phyloP scores from a whole-genome alignment of 108 stramenopile species.

The Asterionellopsis glacialis region DNA sequence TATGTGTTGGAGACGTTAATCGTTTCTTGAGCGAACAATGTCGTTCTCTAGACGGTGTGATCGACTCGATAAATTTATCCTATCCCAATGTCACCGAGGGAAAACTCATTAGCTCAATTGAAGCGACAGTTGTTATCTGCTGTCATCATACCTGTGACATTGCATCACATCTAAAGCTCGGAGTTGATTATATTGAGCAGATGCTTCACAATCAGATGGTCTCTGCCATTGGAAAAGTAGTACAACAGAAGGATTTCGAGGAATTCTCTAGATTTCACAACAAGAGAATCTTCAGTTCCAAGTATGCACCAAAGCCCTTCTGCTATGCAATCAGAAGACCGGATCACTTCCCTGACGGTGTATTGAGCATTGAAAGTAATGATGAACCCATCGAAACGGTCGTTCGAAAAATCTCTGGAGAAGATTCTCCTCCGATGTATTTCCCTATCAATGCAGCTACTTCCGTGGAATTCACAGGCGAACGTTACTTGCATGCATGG shows the following conservation, averaged over 20 bases:
- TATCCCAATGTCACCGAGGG: conserved; percentile 9
- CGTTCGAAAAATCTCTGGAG: conserved; percentile 15
- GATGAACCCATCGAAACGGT: conserved; percentile 41
- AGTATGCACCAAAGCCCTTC: conserved; percentile 54
- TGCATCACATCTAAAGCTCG: not conserved
- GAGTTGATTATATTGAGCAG: conserved; percentile 50
- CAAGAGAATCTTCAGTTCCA: conserved; percentile 29
- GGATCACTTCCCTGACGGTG: conserved; percentile 58
- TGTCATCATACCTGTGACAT: conserved; percentile 19
- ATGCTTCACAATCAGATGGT: conserved; percentile 53
- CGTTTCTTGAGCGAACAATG: conserved; percentile 40
- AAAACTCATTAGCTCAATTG: conserved; percentile 24
- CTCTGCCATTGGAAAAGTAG: conserved; percentile 68
- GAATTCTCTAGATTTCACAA: conserved; percentile 54
- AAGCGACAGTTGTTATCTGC: conserved; percentile 29
- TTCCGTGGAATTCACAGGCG: conserved; percentile 44
- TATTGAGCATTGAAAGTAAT: conserved; percentile 27
- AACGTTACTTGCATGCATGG: conserved; percentile 70
- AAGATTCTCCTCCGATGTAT: conserved; percentile 7
- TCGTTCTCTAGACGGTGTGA: conserved; percentile 26
- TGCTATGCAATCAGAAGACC: conserved; percentile 62
- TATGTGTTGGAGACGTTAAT: conserved; percentile 29
- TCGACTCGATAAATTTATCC: conserved; percentile 8
- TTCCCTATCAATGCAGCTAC: conserved; percentile 49
- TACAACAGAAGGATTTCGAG: conserved; percentile 52